Base-by-base conservation (phyloP, 345 rosid species). In the Populus nigra region DNA sequence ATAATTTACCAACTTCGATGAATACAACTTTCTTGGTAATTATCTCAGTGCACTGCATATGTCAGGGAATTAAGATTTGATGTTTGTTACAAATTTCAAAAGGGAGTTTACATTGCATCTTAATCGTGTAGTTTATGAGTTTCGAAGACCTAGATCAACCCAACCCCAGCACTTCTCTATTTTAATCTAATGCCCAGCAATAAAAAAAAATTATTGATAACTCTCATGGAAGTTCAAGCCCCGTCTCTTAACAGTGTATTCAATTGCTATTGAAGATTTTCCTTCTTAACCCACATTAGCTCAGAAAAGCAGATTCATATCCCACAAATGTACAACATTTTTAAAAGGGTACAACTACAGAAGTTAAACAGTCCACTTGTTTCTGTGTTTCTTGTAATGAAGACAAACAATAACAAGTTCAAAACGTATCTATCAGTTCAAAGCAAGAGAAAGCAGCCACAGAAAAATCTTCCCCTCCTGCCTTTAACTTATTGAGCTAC, bases 1-100 rank as follows among this genome's bases (percentile, higher is more conserved):
- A 72, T 47, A 22, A 29, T 70, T 80, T 61, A 71, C 74, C 73
- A 50, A 71, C 25, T 31, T 29, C 20, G n/a, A 57, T 39, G 62
- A 59, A 41, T 59, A 16, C 39, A 71, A 35, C 75, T 68, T 47
- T 53, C 11, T 53, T 73, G 36, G 45, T 17, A 39, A 41, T 22
- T 8, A 43, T 53, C 65, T 29, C 39, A 3, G 25, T 73, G 53
- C 9, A 31, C 39, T 55, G 20, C 29, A 31, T 31, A 69, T 61
- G 11, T 59, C 39, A 10, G 66, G 36, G 27, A 45, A 39, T 7
- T 33, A 25, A 33, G 72, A 36, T 5, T 27, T 11, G 25, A 35
- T 31, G 68, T 10, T 68, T 33, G 33, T 12, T 39, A 65, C 8
- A 36, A 61, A 15, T 50, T 62, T 11, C 57, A 61, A 18, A 13